phyloP scores from a whole-genome alignment of 23 red algal genomes.

The Chondrus crispus region DNA sequence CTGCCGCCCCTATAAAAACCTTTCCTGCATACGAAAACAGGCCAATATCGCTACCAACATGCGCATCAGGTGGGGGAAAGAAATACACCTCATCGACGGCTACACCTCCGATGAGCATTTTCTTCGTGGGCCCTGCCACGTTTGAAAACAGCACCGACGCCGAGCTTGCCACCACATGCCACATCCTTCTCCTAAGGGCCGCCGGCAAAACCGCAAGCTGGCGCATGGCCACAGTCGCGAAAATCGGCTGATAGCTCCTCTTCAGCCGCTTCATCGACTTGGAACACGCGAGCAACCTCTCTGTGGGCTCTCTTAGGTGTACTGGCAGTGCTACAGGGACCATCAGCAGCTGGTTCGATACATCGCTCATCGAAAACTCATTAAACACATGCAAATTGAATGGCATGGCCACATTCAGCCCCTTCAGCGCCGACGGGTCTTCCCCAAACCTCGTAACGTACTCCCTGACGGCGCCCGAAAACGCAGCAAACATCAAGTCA shows the following conservation, averaged over 20 bases:
- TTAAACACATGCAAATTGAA: constrained; percentile 42
- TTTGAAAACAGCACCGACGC: constrained; percentile 49
- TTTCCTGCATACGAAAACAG: constrained; percentile 32
- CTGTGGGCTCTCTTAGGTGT: not conserved
- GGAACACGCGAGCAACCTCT: not conserved
- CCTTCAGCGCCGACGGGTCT: not conserved
- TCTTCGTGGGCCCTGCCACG: constrained; percentile 16
- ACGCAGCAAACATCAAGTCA: constrained; percentile 33
- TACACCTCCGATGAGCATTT: not conserved
- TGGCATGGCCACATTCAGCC: constrained; percentile 15
- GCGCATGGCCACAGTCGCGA: constrained; percentile 1
- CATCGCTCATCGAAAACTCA: constrained; percentile 5
- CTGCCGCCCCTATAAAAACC: constrained; percentile 14
- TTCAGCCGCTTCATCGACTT: constrained; percentile 38
- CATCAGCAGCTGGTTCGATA: constrained; percentile 44
- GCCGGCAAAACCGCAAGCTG: constrained; percentile 7
- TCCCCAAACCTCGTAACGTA: constrained; percentile 18
- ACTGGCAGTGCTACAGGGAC: constrained; percentile 18
- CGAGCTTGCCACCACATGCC: constrained; percentile 5
- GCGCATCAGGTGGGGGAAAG: constrained; percentile 29
- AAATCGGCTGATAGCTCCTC: constrained; percentile 27
- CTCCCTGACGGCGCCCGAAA: constrained; percentile 24
- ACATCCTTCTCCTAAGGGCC: not conserved
- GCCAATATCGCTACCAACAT: constrained; percentile 11
- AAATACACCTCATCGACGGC: constrained; percentile 17